These are phyloP conservation scores for Thelephora aurantiotincta DNA, from an alignment of 768 basidiomycete species.

Conservation along the genomic window DNA sequence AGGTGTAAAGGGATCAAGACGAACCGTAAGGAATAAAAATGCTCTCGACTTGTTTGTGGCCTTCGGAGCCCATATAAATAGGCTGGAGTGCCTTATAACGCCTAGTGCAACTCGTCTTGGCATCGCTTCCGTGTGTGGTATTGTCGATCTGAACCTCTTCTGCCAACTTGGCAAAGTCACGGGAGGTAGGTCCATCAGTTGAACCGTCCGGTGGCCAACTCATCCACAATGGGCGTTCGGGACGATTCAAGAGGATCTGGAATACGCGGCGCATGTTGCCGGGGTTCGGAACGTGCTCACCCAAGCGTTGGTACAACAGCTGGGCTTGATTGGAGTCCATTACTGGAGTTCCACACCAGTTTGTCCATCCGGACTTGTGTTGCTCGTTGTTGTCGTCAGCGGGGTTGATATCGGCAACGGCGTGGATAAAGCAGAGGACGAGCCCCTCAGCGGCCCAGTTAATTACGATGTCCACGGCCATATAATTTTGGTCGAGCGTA, in stretches of 20 bases:
- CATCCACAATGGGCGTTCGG: conserved; percentile 42
- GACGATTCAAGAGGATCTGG: conserved; percentile 58
- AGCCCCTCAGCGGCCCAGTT: conserved; percentile 82
- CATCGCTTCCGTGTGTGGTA: conserved; percentile 38
- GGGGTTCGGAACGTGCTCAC: conserved; percentile 36
- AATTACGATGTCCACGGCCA: conserved; percentile 81
- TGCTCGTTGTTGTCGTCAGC: conserved; percentile 59
- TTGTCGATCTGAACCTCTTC: conserved; percentile 51
- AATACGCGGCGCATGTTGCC: conserved; percentile 51
- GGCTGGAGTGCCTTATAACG: conserved; percentile 63
- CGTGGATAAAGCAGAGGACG: conserved; percentile 82
- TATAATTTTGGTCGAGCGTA: conserved; percentile 57
- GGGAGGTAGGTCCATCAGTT: conserved; percentile 22
- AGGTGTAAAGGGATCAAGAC: conserved; percentile 15
- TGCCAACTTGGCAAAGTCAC: conserved; percentile 42
- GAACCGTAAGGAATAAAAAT: conserved; percentile 84
- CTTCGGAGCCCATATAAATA: conserved; percentile 31
- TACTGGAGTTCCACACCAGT: conserved; percentile 74
- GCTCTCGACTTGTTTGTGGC: conserved; percentile 61
- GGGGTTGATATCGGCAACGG: conserved; percentile 54
- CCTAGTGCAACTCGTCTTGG: conserved; percentile 79
- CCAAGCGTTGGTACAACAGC: conserved; percentile 43
- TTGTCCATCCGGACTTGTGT: conserved; percentile 66
- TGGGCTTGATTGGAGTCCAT: conserved; percentile 45
- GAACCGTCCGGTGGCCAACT: conserved; percentile 63